phyloP scores from a whole-genome alignment of 106 monocot species.

The Amphibolis antarctica region DNA sequence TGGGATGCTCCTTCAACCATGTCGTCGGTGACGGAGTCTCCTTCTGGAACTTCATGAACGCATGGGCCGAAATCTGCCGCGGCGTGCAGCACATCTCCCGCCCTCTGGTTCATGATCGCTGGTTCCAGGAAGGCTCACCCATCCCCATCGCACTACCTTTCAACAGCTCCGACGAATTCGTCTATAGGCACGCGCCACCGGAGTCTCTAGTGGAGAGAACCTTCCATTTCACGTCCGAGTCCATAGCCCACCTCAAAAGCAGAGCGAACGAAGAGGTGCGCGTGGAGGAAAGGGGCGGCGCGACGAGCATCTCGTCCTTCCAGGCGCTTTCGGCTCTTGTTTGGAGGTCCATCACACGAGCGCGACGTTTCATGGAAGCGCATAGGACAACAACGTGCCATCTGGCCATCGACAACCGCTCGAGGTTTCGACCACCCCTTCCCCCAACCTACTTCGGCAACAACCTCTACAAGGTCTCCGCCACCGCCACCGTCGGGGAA shows the following conservation, averaged over 20 bases:
- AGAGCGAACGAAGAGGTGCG: conserved; percentile 28
- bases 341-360: conserved; percentile 50
- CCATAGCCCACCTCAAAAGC: conserved; percentile 37
- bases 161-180: conserved; percentile 13
- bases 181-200: conserved; percentile 21
- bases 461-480: conserved; percentile 16
- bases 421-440: conserved; percentile 38
- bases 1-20: conserved; percentile 61
- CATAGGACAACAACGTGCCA: conserved; percentile 27
- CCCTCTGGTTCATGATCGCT: conserved; percentile 38
- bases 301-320: conserved; percentile 30
- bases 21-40: conserved; percentile 50
- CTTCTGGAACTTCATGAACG: conserved; percentile 63
- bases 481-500: conserved; percentile 32
- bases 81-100: neutral
- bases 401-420: conserved; percentile 32
- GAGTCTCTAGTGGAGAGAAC: conserved; percentile 36
- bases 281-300: too few species aligned
- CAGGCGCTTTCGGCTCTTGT: conserved; percentile 41
- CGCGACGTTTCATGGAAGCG: conserved; percentile 15
- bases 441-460: conserved; percentile 62
- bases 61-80: conserved; percentile 51
- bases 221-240: conserved; percentile 45
- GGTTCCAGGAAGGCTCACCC: conserved; percentile 35
- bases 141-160: conserved; percentile 49